phyloP scores from a whole-genome alignment of 441 rosid genomes.

The Pelargonium myrrhifolium region DNA sequence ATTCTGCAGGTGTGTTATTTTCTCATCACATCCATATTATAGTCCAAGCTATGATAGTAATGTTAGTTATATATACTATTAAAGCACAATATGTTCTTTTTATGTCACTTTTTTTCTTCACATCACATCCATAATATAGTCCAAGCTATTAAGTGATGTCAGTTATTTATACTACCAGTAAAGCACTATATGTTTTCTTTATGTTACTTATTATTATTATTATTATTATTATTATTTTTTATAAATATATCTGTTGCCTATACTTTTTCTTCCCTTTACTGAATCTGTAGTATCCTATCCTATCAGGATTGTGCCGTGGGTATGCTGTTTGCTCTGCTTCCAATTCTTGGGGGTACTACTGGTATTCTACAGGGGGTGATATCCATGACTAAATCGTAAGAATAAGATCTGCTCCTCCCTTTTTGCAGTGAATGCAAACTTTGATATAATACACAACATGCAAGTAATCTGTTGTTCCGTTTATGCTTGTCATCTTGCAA shows the following conservation, averaged over 20 bases:
- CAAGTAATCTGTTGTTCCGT: not conserved
- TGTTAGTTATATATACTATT: not conserved
- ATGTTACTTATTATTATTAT: too few species aligned
- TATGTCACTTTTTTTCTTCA: not conserved
- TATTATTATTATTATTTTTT: too few species aligned
- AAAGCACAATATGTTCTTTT: not conserved
- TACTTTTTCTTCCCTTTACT: constrained; percentile 16
- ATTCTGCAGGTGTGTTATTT: constrained; percentile 69
- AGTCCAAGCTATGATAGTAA: not conserved
- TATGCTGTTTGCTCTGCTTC: constrained; percentile 92
- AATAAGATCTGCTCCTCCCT: constrained; percentile 15
- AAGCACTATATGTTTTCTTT: too few species aligned
- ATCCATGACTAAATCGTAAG: constrained; percentile 89
- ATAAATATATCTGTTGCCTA: not conserved
- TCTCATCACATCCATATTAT: constrained; percentile 10
- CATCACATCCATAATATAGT: not conserved
- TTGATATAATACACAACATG: not conserved
- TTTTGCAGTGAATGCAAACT: constrained; percentile 5
- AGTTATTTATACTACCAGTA: too few species aligned
- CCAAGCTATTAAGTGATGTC: too few species aligned
- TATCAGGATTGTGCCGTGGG: constrained; percentile 95
- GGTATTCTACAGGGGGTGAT: constrained; percentile 89
- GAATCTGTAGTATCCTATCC: constrained; percentile 5
- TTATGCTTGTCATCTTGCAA: not conserved
- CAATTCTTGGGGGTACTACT: constrained; percentile 87